These are phyloP conservation scores for Colletotrichum higginsianum DNA, from an alignment of 2,329 filamentous ascomycete species.

Conservation along the genomic window DNA sequence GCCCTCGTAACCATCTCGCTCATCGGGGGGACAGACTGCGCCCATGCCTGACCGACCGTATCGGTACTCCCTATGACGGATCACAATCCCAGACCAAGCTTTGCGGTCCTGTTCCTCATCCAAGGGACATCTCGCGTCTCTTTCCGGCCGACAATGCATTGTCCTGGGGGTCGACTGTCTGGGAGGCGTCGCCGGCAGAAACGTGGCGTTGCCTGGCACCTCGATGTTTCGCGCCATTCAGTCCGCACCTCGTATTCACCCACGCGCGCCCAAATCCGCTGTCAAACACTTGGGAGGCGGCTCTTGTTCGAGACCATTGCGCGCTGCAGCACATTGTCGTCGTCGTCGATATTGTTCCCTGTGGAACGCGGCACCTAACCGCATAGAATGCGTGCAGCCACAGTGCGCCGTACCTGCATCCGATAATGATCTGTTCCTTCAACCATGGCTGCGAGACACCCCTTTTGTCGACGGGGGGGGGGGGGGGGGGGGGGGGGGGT, in stretches of 20 bases:
- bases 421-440: constrained; percentile 5
- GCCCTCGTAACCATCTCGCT: background rate
- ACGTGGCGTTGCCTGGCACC: constrained; percentile 2
- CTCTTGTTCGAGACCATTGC: background rate
- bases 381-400: constrained; percentile 4
- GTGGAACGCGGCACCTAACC: background rate
- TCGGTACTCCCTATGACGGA: background rate
- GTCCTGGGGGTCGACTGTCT: background rate
- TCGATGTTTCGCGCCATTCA: background rate
- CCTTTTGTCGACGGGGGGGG: constrained; percentile 4
- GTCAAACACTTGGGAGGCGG: background rate
- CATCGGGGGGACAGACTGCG: no score
- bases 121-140: background rate
- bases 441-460: background rate
- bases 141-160: constrained; percentile 1
- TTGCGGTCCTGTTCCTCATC: background rate
- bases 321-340: background rate
- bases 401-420: constrained; percentile 33
- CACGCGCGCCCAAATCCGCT: background rate
- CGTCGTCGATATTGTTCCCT: background rate
- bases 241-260: constrained; percentile 2
- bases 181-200: background rate
- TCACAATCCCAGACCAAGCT: background rate
- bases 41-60: background rate
- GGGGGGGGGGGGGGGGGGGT: background rate